Conservation (phyloP, 169 alveolate genomes). For the Plasmodium billcollinsi region DNA sequence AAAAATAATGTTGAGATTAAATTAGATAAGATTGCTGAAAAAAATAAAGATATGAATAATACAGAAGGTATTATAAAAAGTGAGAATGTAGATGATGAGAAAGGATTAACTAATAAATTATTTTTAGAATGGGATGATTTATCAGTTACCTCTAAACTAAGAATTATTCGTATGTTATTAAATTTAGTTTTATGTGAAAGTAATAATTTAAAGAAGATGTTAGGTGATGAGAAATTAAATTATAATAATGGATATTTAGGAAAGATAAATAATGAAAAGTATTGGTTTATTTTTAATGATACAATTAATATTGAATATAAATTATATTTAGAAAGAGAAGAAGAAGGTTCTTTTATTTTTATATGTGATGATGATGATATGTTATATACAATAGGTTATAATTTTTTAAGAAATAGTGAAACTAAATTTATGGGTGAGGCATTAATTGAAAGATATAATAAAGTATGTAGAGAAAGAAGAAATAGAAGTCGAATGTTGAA, state of each 20-base stretch:
- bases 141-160: constrained; percentile 20
- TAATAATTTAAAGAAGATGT: constrained; percentile 51
- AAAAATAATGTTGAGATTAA: neutral
- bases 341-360: constrained; percentile 43
- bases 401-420: constrained; percentile 13
- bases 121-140: constrained; percentile 75
- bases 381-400: constrained; percentile 43
- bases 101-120: constrained; percentile 24
- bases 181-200: constrained; percentile 73
- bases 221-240: constrained; percentile 9
- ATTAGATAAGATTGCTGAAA: neutral
- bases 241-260: constrained; percentile 60
- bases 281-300: constrained; percentile 72
- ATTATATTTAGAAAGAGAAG: constrained; percentile 70
- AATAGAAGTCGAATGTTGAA: constrained; percentile 61
- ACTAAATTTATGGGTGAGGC: constrained; percentile 50
- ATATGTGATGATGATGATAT: constrained; percentile 69
- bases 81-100: constrained; percentile 2
- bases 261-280: constrained; percentile 38
- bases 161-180: constrained; percentile 56
- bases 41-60: neutral
- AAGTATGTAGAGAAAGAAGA: constrained; percentile 69
- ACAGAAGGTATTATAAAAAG: neutral
- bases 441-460: constrained; percentile 49
- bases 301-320: constrained; percentile 50